Evolutionary conservation across 805 yeast species (phyloP).

Genomic region (Kodamaea lidongshanica): DNA sequence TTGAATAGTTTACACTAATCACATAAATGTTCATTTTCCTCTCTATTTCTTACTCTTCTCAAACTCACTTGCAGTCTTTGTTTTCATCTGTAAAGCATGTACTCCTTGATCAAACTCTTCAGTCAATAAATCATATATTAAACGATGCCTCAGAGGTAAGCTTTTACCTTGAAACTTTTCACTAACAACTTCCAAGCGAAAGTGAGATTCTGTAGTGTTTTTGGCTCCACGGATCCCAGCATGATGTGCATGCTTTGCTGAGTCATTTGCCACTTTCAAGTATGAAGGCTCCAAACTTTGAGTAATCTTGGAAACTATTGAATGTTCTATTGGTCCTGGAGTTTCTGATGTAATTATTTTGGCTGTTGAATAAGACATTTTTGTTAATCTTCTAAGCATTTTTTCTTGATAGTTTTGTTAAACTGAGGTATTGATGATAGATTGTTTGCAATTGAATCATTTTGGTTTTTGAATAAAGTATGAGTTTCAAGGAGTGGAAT

Average conservation of each 20-base stretch:
- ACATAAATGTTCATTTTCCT: too few relatives aligned
- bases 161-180: conserved; percentile 58
- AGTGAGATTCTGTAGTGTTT: conserved; percentile 76
- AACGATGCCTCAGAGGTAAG: conserved; percentile 71
- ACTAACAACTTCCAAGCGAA: conserved; percentile 67
- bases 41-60: too few relatives aligned
- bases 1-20: too few relatives aligned
- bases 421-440: conserved; percentile 13
- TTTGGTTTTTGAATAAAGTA: conserved; percentile 25
- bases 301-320: conserved; percentile 41
- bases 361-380: conserved; percentile 6
- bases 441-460: conserved; percentile 21
- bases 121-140: conserved; percentile 59
- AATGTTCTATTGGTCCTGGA: conserved; percentile 45
- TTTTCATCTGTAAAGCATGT: conserved; percentile 82
- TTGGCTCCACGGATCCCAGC: conserved; percentile 69
- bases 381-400: conserved; percentile 7
- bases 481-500: conserved; percentile 21
- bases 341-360: conserved; percentile 12
- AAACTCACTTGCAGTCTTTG: conserved; percentile 52
- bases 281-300: conserved; percentile 38
- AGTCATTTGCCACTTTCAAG: conserved; percentile 65
- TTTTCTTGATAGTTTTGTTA: conserved; percentile 5
- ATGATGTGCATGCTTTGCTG: conserved; percentile 84
- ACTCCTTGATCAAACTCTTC: conserved; percentile 73